A percentile compares a stretch with the other conserved stretches of the same genome.
Conservation (phyloP, 345 rosid species). For the Cardiospermum halicacabum region DNA sequence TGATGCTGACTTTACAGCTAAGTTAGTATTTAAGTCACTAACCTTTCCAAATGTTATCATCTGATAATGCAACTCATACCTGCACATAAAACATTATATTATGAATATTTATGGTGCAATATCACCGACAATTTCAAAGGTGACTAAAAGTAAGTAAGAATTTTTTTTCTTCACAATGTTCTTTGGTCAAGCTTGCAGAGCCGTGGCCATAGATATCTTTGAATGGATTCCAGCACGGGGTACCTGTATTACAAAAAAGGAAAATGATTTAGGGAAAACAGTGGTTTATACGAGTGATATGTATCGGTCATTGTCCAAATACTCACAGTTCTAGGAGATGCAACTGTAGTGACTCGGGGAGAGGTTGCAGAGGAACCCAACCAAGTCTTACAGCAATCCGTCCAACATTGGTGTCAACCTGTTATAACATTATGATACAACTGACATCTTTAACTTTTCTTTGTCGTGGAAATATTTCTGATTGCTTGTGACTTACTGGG, state of each 20-base stretch:
- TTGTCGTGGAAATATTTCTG: slow-evolving; percentile 6
- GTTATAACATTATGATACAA: slow-evolving; percentile 16
- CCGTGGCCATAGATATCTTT: slow-evolving; percentile 96
- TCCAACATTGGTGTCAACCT: slow-evolving; percentile 99
- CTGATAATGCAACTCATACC: slow-evolving; percentile 98
- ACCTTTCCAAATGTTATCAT: slow-evolving; percentile 99
- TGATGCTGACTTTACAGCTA: slow-evolving; percentile 7
- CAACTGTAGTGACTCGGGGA: slow-evolving; percentile 95
- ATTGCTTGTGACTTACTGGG: slow-evolving; percentile 55
- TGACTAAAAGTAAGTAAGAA: slow-evolving; percentile 2
- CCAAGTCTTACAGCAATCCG: slow-evolving; percentile 96
- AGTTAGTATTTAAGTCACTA: background rate
- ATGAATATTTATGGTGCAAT: too few relatives aligned
- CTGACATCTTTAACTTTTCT: slow-evolving; percentile 18
- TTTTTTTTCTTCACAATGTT: slow-evolving; percentile 57
- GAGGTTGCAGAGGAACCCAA: slow-evolving; percentile 98
- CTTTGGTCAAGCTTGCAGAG: slow-evolving; percentile 90
- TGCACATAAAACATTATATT: slow-evolving; percentile 21
- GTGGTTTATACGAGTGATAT: slow-evolving; percentile 5
- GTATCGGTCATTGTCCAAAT: slow-evolving; percentile 10
- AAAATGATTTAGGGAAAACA: slow-evolving; percentile 4
- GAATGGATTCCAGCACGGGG: slow-evolving; percentile 88
- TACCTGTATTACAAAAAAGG: slow-evolving; percentile 45
- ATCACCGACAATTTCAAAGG: too few relatives aligned
- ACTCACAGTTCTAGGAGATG: slow-evolving; percentile 94